A percentile compares a stretch with the other conserved stretches of the same genome.
Evolutionary conservation across 129 eudicot species (phyloP).

Genomic region (Glebionis coronaria): DNA sequence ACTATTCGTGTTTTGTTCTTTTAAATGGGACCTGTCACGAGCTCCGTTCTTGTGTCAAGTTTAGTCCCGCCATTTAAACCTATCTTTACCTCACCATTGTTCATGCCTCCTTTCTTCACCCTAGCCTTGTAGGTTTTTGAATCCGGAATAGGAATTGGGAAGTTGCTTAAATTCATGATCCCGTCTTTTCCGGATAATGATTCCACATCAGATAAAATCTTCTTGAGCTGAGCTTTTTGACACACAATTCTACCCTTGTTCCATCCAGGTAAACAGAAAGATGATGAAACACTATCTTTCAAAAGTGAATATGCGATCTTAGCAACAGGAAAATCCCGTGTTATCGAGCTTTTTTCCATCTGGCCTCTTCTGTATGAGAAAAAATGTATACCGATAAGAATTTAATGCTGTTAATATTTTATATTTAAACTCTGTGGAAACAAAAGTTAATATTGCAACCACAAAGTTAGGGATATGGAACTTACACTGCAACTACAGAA

Average conservation of each 20-base stretch:
- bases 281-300: constrained; percentile 62
- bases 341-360: constrained; percentile 83
- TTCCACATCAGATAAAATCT: constrained; percentile 40
- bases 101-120: constrained; percentile 31
- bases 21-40: constrained; percentile 42
- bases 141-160: constrained; percentile 41
- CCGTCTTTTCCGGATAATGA: constrained; percentile 31
- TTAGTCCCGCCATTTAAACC: constrained; percentile 33
- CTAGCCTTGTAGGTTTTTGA: constrained; percentile 31
- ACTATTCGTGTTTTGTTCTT: background rate
- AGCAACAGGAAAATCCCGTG: constrained; percentile 81
- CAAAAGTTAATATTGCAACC: background rate
- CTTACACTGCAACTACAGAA: constrained; percentile 84
- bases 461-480: constrained; percentile 14
- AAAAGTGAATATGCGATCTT: constrained; percentile 66
- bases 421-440: background rate
- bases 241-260: constrained; percentile 91
- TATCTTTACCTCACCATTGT: constrained; percentile 27
- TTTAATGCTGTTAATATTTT: background rate
- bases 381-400: constrained; percentile 9
- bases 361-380: constrained; percentile 76
- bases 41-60: constrained; percentile 42
- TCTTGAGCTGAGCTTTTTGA: constrained; percentile 77
- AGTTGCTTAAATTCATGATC: constrained; percentile 46
- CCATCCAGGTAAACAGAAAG: constrained; percentile 88